phyloP scores from a whole-genome alignment of 768 basidiomycete genomes.

The Pleurotus tuber-regium region DNA sequence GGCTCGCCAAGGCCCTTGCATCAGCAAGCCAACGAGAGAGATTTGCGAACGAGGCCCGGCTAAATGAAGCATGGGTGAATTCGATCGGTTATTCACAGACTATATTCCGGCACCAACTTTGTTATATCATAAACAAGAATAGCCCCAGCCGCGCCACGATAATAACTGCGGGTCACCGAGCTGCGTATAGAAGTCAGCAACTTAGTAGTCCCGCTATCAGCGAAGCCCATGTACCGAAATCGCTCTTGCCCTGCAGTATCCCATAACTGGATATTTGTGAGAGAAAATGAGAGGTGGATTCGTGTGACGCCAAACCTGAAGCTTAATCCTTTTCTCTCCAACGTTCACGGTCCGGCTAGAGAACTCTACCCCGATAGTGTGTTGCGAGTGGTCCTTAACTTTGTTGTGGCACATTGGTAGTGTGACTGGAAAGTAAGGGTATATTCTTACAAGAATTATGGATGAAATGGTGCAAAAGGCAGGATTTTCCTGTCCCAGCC shows the following conservation, averaged over 20 bases:
- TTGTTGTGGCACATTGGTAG: slow-evolving; percentile 11
- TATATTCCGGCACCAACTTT: slow-evolving; percentile 44
- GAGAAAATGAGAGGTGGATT: slow-evolving; percentile 15
- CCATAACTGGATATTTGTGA: slow-evolving; percentile 66
- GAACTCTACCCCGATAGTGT: slow-evolving; percentile 99
- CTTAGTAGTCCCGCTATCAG: background rate
- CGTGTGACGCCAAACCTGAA: slow-evolving; percentile 63
- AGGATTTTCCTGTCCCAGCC: slow-evolving; percentile 96
- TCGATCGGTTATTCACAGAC: slow-evolving; percentile 9
- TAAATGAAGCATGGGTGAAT: slow-evolving; percentile 29
- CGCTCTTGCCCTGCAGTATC: slow-evolving; percentile 97
- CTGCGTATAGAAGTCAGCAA: slow-evolving; percentile 34
- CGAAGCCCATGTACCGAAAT: slow-evolving; percentile 55
- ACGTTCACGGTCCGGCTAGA: slow-evolving; percentile 91
- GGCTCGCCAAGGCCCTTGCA: slow-evolving; percentile 88
- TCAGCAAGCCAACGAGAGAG: slow-evolving; percentile 90
- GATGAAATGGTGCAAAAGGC: slow-evolving; percentile 93
- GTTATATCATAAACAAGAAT: slow-evolving; percentile 95
- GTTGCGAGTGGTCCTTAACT: slow-evolving; percentile 97
- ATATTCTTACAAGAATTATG: slow-evolving; percentile 85
- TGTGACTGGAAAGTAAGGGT: background rate
- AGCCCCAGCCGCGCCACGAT: slow-evolving; percentile 90
- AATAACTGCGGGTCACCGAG: slow-evolving; percentile 93
- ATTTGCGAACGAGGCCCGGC: slow-evolving; percentile 84
- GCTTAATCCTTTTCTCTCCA: slow-evolving; percentile 92